Percentiles rank a stretch among this genome's conserved stretches.
Conservation (phyloP, 2,329 filamentous ascomycete species). For the Chrysosporium queenslandicum region DNA sequence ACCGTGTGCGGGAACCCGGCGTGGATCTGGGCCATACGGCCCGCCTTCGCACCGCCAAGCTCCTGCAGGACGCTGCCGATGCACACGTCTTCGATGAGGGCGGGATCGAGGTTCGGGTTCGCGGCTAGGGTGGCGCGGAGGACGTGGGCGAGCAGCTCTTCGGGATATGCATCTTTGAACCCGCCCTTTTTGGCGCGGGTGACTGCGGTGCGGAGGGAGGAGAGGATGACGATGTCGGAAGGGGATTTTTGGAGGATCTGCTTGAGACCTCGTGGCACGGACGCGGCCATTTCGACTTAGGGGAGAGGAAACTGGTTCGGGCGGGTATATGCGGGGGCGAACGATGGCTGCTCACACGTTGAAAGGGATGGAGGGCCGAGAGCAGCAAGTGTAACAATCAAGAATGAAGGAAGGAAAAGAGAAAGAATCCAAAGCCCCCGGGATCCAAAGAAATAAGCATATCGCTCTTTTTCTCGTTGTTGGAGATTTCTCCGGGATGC, state of each 20-base stretch:
- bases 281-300: constrained; percentile 35
- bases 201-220: constrained; percentile 78
- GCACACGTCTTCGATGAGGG: constrained; percentile 65
- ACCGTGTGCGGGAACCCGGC: constrained; percentile 64
- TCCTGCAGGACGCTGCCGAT: constrained; percentile 86
- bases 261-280: constrained; percentile 55
- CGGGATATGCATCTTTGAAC: constrained; percentile 80
- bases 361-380: neutral
- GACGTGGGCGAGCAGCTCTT: constrained; percentile 63
- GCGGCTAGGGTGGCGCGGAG: constrained; percentile 59
- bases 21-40: constrained; percentile 82
- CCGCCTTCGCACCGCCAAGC: constrained; percentile 81
- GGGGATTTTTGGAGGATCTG: constrained; percentile 69
- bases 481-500: neutral
- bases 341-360: neutral
- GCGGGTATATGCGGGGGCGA: neutral
- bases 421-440: neutral
- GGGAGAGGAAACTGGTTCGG: neutral
- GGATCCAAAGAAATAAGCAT: neutral
- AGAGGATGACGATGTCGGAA: constrained; percentile 77
- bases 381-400: neutral
- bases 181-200: constrained; percentile 73
- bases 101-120: constrained; percentile 61
- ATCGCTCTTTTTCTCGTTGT: neutral
- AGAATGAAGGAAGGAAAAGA: neutral